These are phyloP conservation scores for Silene vulgaris DNA, from an alignment of 179 eudicot species.

Conservation along the genomic window DNA sequence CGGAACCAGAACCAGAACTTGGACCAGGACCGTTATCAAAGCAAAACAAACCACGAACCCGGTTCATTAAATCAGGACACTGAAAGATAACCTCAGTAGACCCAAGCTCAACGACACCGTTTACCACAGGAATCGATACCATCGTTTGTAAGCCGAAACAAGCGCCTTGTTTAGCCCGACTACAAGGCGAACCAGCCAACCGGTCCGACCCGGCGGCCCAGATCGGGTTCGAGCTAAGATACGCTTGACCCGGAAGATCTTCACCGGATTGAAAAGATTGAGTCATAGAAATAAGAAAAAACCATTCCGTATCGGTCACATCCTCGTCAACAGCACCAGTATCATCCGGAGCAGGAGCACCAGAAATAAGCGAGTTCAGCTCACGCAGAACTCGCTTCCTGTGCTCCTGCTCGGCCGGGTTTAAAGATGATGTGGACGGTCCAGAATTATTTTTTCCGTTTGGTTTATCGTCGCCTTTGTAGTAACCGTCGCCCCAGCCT, in stretches of 20 bases:
- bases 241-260: conserved; percentile 77
- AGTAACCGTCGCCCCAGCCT: conserved; percentile 87
- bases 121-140: conserved; percentile 57
- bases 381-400: conserved; percentile 66
- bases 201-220: conserved; percentile 72
- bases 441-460: too few relatives aligned
- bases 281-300: conserved; percentile 81
- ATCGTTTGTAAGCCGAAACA: conserved; percentile 64
- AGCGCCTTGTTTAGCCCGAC: conserved; percentile 58
- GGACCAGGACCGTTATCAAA: conserved; percentile 15
- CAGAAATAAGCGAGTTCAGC: conserved; percentile 66
- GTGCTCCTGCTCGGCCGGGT: conserved; percentile 63
- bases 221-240: conserved; percentile 34
- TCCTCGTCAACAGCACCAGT: conserved; percentile 62
- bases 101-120: conserved; percentile 85
- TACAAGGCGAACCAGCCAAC: conserved; percentile 43
- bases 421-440: background rate
- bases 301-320: conserved; percentile 93
- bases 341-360: conserved; percentile 24
- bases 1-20: background rate
- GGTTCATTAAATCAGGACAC: conserved; percentile 50
- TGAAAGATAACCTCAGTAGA: conserved; percentile 62
- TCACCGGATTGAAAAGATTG: conserved; percentile 52
- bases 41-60: conserved; percentile 52
- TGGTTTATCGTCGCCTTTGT: conserved; percentile 53